These are phyloP conservation scores for Artemisia argyi DNA, from an alignment of 129 eudicot genomes.

Conservation along the genomic window DNA sequence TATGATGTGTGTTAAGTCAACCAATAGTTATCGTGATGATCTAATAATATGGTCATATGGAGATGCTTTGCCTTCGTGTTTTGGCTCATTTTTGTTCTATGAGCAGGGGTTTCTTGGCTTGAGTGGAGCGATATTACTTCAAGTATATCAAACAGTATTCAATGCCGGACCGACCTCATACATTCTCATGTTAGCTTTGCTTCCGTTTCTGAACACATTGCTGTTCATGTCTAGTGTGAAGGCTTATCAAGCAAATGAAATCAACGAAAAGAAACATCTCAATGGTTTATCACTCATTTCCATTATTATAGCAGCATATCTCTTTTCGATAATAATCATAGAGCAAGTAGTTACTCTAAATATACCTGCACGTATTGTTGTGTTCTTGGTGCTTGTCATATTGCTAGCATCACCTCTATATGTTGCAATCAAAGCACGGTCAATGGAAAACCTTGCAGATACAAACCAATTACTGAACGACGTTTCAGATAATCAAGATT, in stretches of 20 bases:
- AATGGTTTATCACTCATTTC: slow-evolving; percentile 57
- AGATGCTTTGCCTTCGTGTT: too few relatives aligned
- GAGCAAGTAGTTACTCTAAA: slow-evolving; percentile 38
- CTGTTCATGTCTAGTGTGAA: slow-evolving; percentile 60
- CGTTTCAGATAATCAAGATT: slow-evolving; percentile 27
- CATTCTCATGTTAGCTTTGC: slow-evolving; percentile 57
- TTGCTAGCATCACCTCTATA: slow-evolving; percentile 62
- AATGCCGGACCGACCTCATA: slow-evolving; percentile 47
- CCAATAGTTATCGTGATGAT: too few relatives aligned
- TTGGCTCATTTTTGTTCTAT: background rate
- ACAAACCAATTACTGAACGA: slow-evolving; percentile 28
- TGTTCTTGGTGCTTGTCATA: slow-evolving; percentile 40
- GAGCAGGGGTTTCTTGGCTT: slow-evolving; percentile 79
- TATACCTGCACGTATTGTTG: slow-evolving; percentile 36
- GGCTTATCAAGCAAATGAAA: slow-evolving; percentile 36
- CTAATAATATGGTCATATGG: too few relatives aligned
- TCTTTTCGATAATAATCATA: slow-evolving; percentile 48
- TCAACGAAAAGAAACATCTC: slow-evolving; percentile 59
- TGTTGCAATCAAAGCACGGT: slow-evolving; percentile 49
- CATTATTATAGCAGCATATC: slow-evolving; percentile 62
- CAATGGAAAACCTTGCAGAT: slow-evolving; percentile 35
- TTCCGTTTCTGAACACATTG: slow-evolving; percentile 62
- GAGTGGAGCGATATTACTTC: slow-evolving; percentile 81
- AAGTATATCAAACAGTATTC: slow-evolving; percentile 65
- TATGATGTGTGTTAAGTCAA: too few relatives aligned